Evolutionary conservation across 2,329 filamentous ascomycete species (phyloP).

Genomic region (Neurospora crassa): DNA sequence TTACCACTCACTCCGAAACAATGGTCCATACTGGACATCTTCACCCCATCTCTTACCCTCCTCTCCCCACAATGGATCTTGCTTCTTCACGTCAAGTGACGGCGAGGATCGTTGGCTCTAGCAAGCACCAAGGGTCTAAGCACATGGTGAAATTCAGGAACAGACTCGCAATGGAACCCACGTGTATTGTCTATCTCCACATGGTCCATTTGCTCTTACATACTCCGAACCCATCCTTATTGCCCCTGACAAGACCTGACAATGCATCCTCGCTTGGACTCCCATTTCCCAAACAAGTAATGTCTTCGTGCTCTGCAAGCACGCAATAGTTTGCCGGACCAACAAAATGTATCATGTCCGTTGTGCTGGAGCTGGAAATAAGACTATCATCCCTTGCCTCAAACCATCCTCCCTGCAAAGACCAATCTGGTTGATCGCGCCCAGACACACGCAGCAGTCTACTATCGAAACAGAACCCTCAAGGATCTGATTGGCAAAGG

Average conservation of each 20-base stretch:
- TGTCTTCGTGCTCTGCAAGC: neutral
- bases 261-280: neutral
- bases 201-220: neutral
- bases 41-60: neutral
- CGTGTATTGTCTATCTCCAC: neutral
- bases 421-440: neutral
- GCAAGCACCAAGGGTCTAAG: neutral
- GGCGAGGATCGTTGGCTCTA: neutral
- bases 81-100: neutral
- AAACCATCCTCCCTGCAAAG: neutral
- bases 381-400: neutral
- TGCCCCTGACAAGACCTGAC: neutral
- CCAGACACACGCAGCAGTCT: neutral
- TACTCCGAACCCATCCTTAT: neutral
- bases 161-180: neutral
- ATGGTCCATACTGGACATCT: neutral
- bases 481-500: neutral
- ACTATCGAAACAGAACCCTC: neutral
- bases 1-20: neutral
- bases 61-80: neutral
- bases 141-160: neutral
- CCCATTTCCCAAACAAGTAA: neutral
- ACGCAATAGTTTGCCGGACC: neutral
- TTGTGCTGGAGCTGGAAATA: neutral
- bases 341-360: neutral